Base-by-base conservation (phyloP, 2,329 filamentous ascomycete species). In the Penicillium sp. region DNA sequence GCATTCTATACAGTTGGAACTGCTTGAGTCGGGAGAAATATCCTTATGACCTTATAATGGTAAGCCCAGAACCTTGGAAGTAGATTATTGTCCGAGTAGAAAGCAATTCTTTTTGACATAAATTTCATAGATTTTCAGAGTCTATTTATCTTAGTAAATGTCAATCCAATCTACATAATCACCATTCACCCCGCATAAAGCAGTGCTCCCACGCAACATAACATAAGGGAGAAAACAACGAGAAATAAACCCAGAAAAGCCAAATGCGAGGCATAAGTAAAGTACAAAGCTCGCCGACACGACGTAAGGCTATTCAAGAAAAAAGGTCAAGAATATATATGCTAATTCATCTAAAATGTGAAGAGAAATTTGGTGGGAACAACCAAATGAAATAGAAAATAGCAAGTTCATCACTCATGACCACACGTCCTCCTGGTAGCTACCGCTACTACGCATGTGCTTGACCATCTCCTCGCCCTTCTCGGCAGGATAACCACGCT, bases 381-480 rank as follows among this genome's bases (percentile, higher is more conserved):
- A 59, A 50, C 58, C 59, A 63, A 59, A 55, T 50, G 39, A 53
- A 58, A 56, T 39, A n/a, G 35, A 53, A 59, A 60, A 27, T 33
- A 57, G 52, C 35, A 54, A 52, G 39, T 48, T 52, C 52, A 57
- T 64, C 44, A 56, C 66, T 74, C 72, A 87, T 73, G 84, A 87
- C 85, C 85, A 88, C 9, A 88, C 85, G 72, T 88, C 85, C 72
- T 88, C 95, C 84, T 99, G 96, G 82, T 99, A 99, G 76, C 95
- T 91, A 77, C 96, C 97, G 63, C 89, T 87, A 65, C 90, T 88
- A 71, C 95, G 88, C 93, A 99, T 97, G 68, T 88, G 88, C 85
- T 98, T 99, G 59, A 99, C 92, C 69, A 97, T 88, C 72, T 98
- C 93, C 78, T 99, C 95, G 14, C 86, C 95, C 83, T 96, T 96